Evolutionary conservation across 176 grass and related monocot species (phyloP).

Genomic region (Ampelocalamus luodianensis): DNA sequence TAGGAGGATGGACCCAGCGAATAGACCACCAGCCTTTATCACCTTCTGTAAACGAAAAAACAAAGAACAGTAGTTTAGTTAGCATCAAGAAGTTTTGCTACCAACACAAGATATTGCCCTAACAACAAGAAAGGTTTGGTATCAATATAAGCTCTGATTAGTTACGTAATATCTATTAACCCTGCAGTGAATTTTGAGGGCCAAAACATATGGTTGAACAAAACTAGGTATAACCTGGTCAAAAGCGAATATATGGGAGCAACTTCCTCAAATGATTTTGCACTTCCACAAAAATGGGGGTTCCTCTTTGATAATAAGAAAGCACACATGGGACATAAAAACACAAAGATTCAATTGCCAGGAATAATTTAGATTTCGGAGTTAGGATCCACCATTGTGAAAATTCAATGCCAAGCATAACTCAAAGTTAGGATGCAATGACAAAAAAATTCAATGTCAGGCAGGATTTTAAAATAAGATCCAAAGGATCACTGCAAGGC

Average conservation of each 20-base stretch:
- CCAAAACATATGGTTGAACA: neutral
- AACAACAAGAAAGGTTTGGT: neutral
- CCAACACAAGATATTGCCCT: neutral
- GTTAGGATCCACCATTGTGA: neutral
- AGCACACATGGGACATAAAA: neutral
- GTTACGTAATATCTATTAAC: neutral
- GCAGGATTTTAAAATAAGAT: neutral
- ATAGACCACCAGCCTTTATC: constrained; percentile 51
- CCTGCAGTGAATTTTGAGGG: neutral
- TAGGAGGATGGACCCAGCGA: constrained; percentile 58
- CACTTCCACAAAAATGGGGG: neutral
- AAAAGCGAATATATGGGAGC: neutral
- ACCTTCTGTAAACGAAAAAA: constrained; percentile 48
- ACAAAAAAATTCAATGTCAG: neutral
- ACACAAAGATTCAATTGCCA: neutral
- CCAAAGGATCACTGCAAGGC: neutral
- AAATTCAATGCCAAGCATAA: constrained; percentile 3
- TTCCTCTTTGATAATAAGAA: neutral
- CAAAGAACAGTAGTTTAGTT: neutral
- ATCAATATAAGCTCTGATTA: neutral
- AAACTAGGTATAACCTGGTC: neutral
- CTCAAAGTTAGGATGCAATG: neutral
- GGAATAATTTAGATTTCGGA: neutral
- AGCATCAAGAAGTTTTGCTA: neutral
- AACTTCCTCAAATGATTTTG: constrained; percentile 11